Percentiles rank a stretch among this genome's conserved stretches.
Evolutionary conservation across 139 green algal genomes (phyloP).

Genomic region (Penium margaritaceum): DNA sequence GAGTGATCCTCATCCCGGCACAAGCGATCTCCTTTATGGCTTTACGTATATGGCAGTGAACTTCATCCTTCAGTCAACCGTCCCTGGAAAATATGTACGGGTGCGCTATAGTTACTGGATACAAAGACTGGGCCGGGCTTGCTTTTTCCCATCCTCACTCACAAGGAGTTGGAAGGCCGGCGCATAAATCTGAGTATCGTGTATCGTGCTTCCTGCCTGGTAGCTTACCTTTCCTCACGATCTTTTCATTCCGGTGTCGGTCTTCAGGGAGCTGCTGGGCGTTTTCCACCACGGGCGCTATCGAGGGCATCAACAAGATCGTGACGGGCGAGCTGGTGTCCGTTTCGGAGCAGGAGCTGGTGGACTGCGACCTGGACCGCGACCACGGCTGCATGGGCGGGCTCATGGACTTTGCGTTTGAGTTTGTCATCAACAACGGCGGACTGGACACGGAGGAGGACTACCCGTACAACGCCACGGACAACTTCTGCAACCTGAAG

Average conservation of each 20-base stretch:
- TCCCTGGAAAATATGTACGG: too few species aligned
- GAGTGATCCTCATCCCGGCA: too few species aligned
- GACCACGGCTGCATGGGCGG: constrained; percentile 77
- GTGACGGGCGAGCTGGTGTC: constrained; percentile 70
- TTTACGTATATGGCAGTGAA: too few species aligned
- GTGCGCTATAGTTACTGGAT: too few species aligned
- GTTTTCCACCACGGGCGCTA: constrained; percentile 80
- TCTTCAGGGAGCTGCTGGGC: constrained; percentile 83
- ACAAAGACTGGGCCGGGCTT: too few species aligned
- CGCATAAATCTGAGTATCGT: not conserved
- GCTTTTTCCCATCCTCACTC: too few species aligned
- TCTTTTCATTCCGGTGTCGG: not conserved
- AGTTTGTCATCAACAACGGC: constrained; percentile 81
- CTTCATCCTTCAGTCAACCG: too few species aligned
- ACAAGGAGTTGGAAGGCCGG: not conserved
- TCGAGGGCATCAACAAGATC: constrained; percentile 89
- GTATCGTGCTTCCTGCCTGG: too few species aligned
- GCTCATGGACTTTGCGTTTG: constrained; percentile 92
- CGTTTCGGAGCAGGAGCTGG: constrained; percentile 86
- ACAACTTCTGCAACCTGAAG: constrained; percentile 52
- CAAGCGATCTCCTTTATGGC: too few species aligned
- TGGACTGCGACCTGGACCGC: constrained; percentile 67
- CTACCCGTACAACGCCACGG: constrained; percentile 68
- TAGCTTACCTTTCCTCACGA: too few species aligned
- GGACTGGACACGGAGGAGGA: constrained; percentile 88